Conservation (phyloP, 208 protist genomes). For the Leishmania martiniquensis region DNA sequence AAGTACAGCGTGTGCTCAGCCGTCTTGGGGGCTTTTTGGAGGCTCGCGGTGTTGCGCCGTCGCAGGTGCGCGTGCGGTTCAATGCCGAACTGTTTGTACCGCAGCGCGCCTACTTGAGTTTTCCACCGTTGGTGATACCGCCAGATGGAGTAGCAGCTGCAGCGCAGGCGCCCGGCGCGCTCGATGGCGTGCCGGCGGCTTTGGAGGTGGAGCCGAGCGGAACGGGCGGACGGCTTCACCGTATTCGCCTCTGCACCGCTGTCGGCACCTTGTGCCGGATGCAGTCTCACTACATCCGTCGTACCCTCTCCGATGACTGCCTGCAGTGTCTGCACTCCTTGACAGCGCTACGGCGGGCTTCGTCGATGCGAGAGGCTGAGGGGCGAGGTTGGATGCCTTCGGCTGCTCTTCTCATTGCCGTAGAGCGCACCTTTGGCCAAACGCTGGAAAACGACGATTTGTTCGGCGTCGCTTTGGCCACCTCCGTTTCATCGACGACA, state of each 20-base stretch:
- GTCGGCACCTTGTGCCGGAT: slow-evolving; percentile 46
- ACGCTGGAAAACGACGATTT: slow-evolving; percentile 80
- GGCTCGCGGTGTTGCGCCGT: slow-evolving; percentile 9
- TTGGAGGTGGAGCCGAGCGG: slow-evolving; percentile 71
- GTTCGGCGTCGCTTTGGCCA: slow-evolving; percentile 38
- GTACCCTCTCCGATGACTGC: slow-evolving; percentile 72
- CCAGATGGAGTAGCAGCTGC: slow-evolving; percentile 22
- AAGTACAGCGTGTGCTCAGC: slow-evolving; percentile 66
- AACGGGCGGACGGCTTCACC: slow-evolving; percentile 84
- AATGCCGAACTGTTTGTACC: slow-evolving; percentile 86
- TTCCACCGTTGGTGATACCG: slow-evolving; percentile 81
- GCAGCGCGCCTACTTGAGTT: slow-evolving; percentile 59
- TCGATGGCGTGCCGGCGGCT: background rate
- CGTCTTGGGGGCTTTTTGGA: slow-evolving; percentile 27
- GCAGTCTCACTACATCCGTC: slow-evolving; percentile 69
- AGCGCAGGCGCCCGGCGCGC: background rate
- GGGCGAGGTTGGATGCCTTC: slow-evolving; percentile 69
- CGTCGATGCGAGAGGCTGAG: slow-evolving; percentile 59
- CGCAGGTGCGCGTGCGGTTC: slow-evolving; percentile 52
- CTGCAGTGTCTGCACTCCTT: slow-evolving; percentile 69
- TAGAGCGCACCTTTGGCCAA: slow-evolving; percentile 85
- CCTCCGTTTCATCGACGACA: background rate
- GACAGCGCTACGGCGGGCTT: slow-evolving; percentile 35
- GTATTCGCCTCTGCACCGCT: slow-evolving; percentile 71
- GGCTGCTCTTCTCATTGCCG: slow-evolving; percentile 71